phyloP scores from a whole-genome alignment of 1,139 yeast species.

The Hemisphaericaspora lyxosophila region DNA sequence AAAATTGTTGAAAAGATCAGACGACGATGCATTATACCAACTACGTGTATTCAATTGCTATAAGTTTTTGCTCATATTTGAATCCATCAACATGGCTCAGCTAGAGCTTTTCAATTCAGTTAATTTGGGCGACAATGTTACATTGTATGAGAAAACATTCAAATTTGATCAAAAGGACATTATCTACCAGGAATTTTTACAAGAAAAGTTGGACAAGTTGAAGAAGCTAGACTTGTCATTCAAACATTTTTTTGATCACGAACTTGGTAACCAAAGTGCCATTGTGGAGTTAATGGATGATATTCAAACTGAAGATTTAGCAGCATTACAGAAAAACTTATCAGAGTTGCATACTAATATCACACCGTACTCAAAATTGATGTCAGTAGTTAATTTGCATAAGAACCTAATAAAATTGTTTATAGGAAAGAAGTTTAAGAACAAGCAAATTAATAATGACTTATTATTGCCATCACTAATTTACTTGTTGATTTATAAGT shows the following conservation, averaged over 20 bases:
- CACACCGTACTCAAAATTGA: conserved; percentile 38
- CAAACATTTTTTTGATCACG: conserved; percentile 28
- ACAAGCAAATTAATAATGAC: conserved; percentile 37
- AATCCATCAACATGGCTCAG: conserved; percentile 38
- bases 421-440: conserved; percentile 21
- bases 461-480: conserved; percentile 41
- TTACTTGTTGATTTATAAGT: conserved; percentile 32
- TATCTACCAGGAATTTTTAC: conserved; percentile 35
- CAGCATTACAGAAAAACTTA: conserved; percentile 12
- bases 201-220: conserved; percentile 33
- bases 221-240: conserved; percentile 28
- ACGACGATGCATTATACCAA: conserved; percentile 37
- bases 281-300: conserved; percentile 18
- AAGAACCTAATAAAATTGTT: conserved; percentile 28
- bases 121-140: conserved; percentile 27
- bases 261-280: conserved; percentile 16
- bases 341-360: conserved; percentile 15
- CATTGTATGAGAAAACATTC: conserved; percentile 41
- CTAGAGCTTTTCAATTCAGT: conserved; percentile 28
- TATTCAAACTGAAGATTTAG: conserved; percentile 14
- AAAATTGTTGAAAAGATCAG: conserved; percentile 38
- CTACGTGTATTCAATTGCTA: conserved; percentile 43
- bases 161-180: conserved; percentile 42
- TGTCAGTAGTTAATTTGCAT: conserved; percentile 31
- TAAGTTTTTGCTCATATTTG: conserved; percentile 35